Percentiles rank a stretch among this genome's conserved stretches.
Conservation (phyloP, 2,329 filamentous ascomycete species). For the Herpomyces periplanetae region DNA sequence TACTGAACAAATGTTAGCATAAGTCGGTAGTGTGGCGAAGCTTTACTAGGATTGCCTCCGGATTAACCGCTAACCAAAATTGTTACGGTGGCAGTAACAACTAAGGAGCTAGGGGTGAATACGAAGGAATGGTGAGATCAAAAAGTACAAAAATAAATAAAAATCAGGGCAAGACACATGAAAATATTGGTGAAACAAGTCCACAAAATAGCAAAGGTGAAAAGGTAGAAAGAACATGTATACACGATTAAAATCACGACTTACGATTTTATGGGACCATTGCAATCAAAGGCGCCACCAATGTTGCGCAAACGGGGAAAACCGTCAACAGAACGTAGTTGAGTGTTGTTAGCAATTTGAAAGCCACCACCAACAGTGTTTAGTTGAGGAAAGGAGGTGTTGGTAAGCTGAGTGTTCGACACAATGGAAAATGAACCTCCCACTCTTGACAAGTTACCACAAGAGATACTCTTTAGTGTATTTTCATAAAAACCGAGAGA, state of each 20-base stretch:
- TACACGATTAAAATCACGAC: too few relatives aligned
- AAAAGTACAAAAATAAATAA: not conserved
- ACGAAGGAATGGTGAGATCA: not conserved
- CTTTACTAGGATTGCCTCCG: too few relatives aligned
- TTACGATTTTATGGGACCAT: conserved; percentile 47
- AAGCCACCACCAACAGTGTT: conserved; percentile 33
- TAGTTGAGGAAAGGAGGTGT: conserved; percentile 33
- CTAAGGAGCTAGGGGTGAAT: too few relatives aligned
- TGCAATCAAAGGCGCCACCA: conserved; percentile 42
- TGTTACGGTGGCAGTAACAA: too few relatives aligned
- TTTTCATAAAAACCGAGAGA: conserved; percentile 56
- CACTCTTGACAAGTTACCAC: conserved; percentile 28
- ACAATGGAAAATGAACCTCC: conserved; percentile 17
- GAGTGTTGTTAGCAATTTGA: conserved; percentile 62
- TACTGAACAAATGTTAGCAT: conserved; percentile 16
- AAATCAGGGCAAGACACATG: conserved; percentile 1
- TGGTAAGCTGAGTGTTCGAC: conserved; percentile 17
- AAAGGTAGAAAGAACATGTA: too few relatives aligned
- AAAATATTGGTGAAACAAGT: not conserved
- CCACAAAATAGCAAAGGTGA: not conserved
- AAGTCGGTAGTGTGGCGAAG: too few relatives aligned
- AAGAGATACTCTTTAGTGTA: conserved; percentile 18
- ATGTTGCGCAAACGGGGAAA: conserved; percentile 28
- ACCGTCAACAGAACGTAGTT: conserved; percentile 19
- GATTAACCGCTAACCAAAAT: too few relatives aligned